phyloP scores from a whole-genome alignment of 106 monocot genomes.

The Acorus gramineus region DNA sequence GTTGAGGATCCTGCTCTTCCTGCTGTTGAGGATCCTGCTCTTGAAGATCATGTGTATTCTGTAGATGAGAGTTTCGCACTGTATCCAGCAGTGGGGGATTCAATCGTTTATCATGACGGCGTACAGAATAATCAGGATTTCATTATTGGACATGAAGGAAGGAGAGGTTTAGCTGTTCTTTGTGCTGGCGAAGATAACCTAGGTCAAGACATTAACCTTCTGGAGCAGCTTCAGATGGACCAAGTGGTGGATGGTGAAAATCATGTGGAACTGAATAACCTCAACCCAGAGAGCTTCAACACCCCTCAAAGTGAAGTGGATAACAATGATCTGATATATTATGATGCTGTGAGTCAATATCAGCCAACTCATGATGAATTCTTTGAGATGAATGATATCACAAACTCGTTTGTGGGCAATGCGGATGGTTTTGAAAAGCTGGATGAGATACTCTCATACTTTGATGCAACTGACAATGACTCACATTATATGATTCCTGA shows the following conservation, averaged over 20 bases:
- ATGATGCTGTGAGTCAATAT: slow-evolving; percentile 3
- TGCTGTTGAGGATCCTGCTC: slow-evolving; percentile 3
- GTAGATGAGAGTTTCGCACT: slow-evolving; percentile 9
- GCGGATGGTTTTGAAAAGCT: no score
- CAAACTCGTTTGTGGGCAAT: not conserved
- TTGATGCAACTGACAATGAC: slow-evolving; percentile 32
- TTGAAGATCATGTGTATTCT: slow-evolving; percentile 6
- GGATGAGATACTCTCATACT: slow-evolving; percentile 5
- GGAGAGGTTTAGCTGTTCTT: no score
- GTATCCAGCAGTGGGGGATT: slow-evolving; percentile 6
- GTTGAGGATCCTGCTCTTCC: slow-evolving; percentile 15
- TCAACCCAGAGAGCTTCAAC: not conserved
- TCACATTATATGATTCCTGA: slow-evolving; percentile 18
- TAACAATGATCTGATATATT: slow-evolving; percentile 9
- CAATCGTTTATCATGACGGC: slow-evolving; percentile 3
- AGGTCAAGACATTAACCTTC: no score
- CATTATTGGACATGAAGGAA: no score
- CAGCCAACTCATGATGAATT: not conserved
- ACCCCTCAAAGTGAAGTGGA: slow-evolving; percentile 3
- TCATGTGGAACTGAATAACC: not conserved
- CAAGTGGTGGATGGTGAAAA: slow-evolving; percentile 3
- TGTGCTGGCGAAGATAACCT: no score
- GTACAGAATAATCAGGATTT: no score
- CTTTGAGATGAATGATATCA: slow-evolving; percentile 8
- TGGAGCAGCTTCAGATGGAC: no score